Evolutionary conservation across 371 early-diverging fungal genomes (phyloP).

Genomic region (Basidiobolus meristosporus): DNA sequence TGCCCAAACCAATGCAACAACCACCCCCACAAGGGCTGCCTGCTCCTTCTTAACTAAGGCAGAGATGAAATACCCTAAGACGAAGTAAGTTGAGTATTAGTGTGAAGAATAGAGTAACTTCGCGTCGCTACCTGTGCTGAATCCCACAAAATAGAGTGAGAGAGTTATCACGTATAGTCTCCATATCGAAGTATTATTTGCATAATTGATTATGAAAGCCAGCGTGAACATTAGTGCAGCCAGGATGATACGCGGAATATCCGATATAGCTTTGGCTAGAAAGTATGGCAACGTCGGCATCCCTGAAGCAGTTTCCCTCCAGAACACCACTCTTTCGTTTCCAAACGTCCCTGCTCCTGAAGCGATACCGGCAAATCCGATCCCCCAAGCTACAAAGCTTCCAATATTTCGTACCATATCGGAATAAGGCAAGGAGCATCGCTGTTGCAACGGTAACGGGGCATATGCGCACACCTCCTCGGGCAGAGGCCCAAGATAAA

Average conservation of each 20-base stretch:
- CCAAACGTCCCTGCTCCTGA: conserved; percentile 20
- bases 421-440: conserved; percentile 1
- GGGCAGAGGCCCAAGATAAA: conserved; percentile 3
- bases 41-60: conserved; percentile 10
- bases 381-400: conserved; percentile 1
- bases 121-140: conserved; percentile 13
- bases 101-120: conserved; percentile 9
- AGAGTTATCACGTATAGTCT: conserved; percentile 6
- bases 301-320: conserved; percentile 25
- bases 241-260: conserved; percentile 22
- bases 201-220: conserved; percentile 18
- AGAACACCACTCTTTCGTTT: conserved; percentile 22
- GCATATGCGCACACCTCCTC: conserved; percentile 1
- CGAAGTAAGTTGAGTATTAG: conserved; percentile 11
- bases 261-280: conserved; percentile 23
- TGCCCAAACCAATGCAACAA: conserved; percentile 19
- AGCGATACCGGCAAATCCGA: conserved; percentile 5
- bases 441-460: not conserved
- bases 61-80: conserved; percentile 20
- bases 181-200: conserved; percentile 3
- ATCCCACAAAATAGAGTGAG: conserved; percentile 9
- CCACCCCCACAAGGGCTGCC: conserved; percentile 17
- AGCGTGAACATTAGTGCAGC: conserved; percentile 23
- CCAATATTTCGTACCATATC: conserved; percentile 3
- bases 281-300: conserved; percentile 21